These are phyloP conservation scores for Exophiala aquamarina DNA, from an alignment of 2,329 filamentous ascomycete genomes.

Conservation along the genomic window DNA sequence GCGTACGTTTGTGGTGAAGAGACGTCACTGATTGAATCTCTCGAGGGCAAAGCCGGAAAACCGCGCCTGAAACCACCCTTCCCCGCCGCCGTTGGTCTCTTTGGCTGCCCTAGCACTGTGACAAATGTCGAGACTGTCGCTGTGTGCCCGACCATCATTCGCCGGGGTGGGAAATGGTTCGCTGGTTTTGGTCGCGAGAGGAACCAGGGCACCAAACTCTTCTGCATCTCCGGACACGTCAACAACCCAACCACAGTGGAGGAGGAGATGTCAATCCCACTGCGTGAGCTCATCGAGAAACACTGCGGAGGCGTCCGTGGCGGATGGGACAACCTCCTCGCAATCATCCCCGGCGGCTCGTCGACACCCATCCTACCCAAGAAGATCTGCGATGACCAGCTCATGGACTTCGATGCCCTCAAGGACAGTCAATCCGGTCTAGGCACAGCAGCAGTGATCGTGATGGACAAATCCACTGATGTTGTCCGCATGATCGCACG, in stretches of 20 bases:
- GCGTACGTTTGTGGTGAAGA: constrained; percentile 98
- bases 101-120: constrained; percentile 96
- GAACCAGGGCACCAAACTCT: constrained; percentile 96
- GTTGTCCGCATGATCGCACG: constrained; percentile 91
- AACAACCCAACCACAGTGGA: constrained; percentile 98
- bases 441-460: constrained; percentile 94
- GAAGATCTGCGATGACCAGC: constrained; percentile 83
- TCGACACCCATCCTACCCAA: constrained; percentile 96
- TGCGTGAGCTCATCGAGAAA: constrained; percentile 94
- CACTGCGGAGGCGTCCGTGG: constrained; percentile 96
- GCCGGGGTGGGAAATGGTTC: constrained; percentile 91
- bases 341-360: constrained; percentile 92
- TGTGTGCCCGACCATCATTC: constrained; percentile 92
- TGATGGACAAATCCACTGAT: constrained; percentile 98
- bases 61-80: constrained; percentile 98
- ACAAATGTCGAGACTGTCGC: constrained; percentile 98
- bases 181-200: constrained; percentile 90
- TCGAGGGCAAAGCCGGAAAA: constrained; percentile 98
- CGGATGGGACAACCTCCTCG: constrained; percentile 96
- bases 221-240: constrained; percentile 96
- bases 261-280: constrained; percentile 98
- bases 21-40: constrained; percentile 94
- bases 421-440: constrained; percentile 98
- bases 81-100: constrained; percentile 93
- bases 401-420: constrained; percentile 98